Conservation (phyloP, 2,329 filamentous ascomycete genomes). For the Tricladium varicosporioides region DNA sequence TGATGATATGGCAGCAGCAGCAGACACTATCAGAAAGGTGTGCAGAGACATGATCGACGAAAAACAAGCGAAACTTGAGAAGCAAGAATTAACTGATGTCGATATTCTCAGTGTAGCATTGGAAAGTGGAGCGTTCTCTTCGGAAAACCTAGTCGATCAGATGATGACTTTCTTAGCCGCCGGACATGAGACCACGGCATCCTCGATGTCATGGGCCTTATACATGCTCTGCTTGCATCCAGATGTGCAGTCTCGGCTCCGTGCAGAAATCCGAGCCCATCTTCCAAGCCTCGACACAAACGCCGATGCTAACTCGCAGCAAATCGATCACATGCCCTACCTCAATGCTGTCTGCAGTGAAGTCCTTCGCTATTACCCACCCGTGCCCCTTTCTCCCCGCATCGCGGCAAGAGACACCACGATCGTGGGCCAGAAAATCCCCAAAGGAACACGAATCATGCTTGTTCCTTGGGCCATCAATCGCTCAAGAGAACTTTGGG, state of each 20-base stretch:
- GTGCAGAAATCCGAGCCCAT: constrained; percentile 61
- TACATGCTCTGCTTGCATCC: constrained; percentile 68
- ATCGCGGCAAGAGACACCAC: constrained; percentile 62
- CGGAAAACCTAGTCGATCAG: constrained; percentile 81
- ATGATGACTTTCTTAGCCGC: constrained; percentile 68
- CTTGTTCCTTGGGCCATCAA: constrained; percentile 68
- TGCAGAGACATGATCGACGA: constrained; percentile 67
- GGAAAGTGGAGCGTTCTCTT: constrained; percentile 70
- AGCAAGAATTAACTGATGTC: constrained; percentile 50
- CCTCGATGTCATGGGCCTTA: constrained; percentile 71
- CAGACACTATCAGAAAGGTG: constrained; percentile 58
- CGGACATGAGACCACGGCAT: constrained; percentile 76
- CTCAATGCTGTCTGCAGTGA: constrained; percentile 78
- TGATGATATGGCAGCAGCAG: constrained; percentile 56
- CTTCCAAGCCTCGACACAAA: constrained; percentile 49
- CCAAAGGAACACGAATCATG: constrained; percentile 67
- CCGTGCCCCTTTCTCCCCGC: constrained; percentile 70
- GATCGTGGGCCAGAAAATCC: constrained; percentile 63
- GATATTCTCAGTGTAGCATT: constrained; percentile 84
- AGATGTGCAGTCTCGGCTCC: constrained; percentile 63
- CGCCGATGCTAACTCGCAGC: constrained; percentile 46
- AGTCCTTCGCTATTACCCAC: constrained; percentile 68
- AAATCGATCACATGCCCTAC: constrained; percentile 74
- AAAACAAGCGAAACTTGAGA: constrained; percentile 60
- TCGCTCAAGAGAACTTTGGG: constrained; percentile 69